A percentile compares a stretch with the other conserved stretches of the same genome.
These are phyloP conservation scores for Irpex rosettiformis DNA, from an alignment of 1,284 basidiomycete species.

Conservation along the genomic window DNA sequence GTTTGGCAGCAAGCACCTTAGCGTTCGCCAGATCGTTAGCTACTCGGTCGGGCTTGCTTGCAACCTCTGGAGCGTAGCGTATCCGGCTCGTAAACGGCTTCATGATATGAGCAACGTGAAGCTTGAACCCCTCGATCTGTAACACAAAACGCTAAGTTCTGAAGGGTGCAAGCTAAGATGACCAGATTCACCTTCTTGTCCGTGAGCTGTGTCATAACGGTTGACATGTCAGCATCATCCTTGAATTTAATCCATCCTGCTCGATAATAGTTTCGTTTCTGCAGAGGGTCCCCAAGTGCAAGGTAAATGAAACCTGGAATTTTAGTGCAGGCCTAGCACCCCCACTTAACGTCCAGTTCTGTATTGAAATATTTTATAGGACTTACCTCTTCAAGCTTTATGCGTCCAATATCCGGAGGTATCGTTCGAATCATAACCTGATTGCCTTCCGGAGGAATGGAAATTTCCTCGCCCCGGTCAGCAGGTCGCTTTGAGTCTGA, in stretches of 20 bases:
- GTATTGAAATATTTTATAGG: too few relatives aligned
- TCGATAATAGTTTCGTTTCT: constrained; percentile 88
- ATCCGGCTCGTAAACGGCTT: constrained; percentile 76
- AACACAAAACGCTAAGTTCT: constrained; percentile 10
- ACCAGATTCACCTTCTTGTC: constrained; percentile 69
- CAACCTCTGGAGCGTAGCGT: constrained; percentile 77
- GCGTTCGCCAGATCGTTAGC: constrained; percentile 75
- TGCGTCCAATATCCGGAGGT: constrained; percentile 83
- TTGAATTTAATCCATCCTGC: constrained; percentile 88
- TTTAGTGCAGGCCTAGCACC: constrained; percentile 55
- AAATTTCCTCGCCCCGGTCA: constrained; percentile 69
- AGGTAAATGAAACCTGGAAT: constrained; percentile 76
- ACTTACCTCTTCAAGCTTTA: constrained; percentile 83
- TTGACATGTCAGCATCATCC: constrained; percentile 78
- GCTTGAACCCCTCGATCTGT: constrained; percentile 90
- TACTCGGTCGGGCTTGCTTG: constrained; percentile 75
- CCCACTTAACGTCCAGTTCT: constrained; percentile 9
- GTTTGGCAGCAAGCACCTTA: constrained; percentile 61
- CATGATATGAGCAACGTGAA: constrained; percentile 83
- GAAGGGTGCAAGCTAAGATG: background rate
- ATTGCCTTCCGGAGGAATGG: constrained; percentile 75
- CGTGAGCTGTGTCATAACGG: constrained; percentile 67
- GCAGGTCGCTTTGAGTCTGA: constrained; percentile 40
- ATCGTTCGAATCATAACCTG: constrained; percentile 94
- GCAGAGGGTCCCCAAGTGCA: constrained; percentile 85